Base-by-base conservation (phyloP, 2,329 filamentous ascomycete genomes). In the Diaporthe citrichinensis region DNA sequence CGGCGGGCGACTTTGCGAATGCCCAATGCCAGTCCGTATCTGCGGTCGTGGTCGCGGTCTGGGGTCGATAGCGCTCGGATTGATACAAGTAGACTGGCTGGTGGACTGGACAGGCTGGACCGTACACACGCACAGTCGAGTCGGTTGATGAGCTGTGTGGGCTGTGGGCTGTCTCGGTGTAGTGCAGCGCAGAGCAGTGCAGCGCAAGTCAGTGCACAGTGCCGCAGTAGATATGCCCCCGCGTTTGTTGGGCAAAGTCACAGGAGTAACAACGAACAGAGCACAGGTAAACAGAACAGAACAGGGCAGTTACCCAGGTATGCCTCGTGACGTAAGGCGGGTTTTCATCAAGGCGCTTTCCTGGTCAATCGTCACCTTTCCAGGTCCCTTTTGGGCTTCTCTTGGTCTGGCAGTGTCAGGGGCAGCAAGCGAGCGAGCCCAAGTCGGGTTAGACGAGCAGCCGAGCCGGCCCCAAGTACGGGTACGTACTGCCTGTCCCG, bases 241-340 rank as follows among this genome's bases (percentile, higher is more conserved):
- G 34, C 31, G 65, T 41, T 28, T 31, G 62, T 51, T 36, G 44
- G 41, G 39, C 59, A 65, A 10, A 20, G 39, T 57, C 59, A 17
- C 59, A 62, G 28, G 28, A 67, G 61, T 20, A 61, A 4, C 34
- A 61, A 4, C 14, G 61, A 67, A 51, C 62, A 34, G 12, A 65
- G 41, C 71, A 46, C 41, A 55, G 25, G 44, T 44, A 46, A 39
- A 72, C 44, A 61, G 57, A 31, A 59, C n/a, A 46, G 71, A 73
- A 53, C 31, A 39, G 46, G 39, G 58, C 62, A 62, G 49, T 39
- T 39, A 31, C 10, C 59, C 31, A 31, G 51, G 46, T 31, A 34
- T 15, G 73, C 75, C 59, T 68, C 76, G 76, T 77, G 76, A 77
- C 76, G 76, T 77, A 77, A 67, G 71, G 62, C 72, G 36, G 25